Percentiles rank a stretch among this genome's conserved stretches.
These are phyloP conservation scores for Magnolia sinica DNA, from an alignment of 164 flowering plant species.

Conservation along the genomic window DNA sequence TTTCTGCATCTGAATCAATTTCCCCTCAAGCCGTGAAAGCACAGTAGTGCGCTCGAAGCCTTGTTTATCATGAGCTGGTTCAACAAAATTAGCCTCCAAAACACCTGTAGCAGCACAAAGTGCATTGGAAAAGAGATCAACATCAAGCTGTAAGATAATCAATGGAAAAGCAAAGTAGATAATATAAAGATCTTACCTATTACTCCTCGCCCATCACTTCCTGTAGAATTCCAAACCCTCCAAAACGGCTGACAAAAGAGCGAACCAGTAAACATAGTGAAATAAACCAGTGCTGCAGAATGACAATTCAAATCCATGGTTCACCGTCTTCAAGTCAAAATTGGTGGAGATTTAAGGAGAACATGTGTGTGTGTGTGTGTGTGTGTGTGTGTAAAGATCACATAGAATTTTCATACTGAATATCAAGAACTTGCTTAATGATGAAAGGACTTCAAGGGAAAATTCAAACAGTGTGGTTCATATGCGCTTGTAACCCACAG, in stretches of 20 bases:
- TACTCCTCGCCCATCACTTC: conserved; percentile 97
- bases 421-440: too few relatives aligned
- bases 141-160: background rate
- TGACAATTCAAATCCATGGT: background rate
- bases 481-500: too few relatives aligned
- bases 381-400: background rate
- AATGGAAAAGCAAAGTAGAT: background rate
- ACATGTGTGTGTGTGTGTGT: too few relatives aligned
- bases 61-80: conserved; percentile 99
- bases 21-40: conserved; percentile 73
- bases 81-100: conserved; percentile 94
- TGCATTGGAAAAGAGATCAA: conserved; percentile 2
- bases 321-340: background rate
- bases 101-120: conserved; percentile 49
- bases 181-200: conserved; percentile 46
- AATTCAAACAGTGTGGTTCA: background rate
- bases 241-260: conserved; percentile 76
- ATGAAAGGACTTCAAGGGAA: too few relatives aligned
- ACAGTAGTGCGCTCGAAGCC: conserved; percentile 95
- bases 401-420: too few relatives aligned
- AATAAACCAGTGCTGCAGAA: background rate
- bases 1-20: conserved; percentile 67
- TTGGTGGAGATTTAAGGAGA: background rate
- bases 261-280: background rate
- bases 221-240: conserved; percentile 97